Percentiles rank a stretch among this genome's conserved stretches.
These are phyloP conservation scores for Plasmodium coatneyi DNA, from an alignment of 169 alveolate genomes.

Conservation along the genomic window DNA sequence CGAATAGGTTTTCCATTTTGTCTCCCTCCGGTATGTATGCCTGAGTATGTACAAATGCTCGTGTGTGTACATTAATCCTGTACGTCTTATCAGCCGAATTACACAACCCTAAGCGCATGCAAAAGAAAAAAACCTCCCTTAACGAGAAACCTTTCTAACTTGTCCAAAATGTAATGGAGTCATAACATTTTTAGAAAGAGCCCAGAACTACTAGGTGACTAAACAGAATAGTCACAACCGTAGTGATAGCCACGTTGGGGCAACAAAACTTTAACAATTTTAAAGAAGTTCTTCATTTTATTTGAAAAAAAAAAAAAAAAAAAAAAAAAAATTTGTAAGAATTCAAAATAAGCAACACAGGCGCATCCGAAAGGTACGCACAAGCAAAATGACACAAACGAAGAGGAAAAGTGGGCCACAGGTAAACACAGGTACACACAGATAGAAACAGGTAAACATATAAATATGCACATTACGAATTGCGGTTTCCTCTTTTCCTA, in stretches of 20 bases:
- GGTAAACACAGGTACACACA: neutral
- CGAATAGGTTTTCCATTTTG: neutral
- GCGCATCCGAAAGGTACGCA: neutral
- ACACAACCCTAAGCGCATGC: neutral
- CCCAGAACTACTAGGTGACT: neutral
- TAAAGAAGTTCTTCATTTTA: neutral
- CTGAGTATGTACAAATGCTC: neutral
- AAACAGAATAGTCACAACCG: neutral
- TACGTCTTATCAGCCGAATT: neutral
- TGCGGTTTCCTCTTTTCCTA: neutral
- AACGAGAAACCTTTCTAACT: neutral
- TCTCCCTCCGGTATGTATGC: neutral
- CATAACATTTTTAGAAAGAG: neutral
- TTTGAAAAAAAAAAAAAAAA: slow-evolving; percentile 4
- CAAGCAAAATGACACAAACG: slow-evolving; percentile 4
- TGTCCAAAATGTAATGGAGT: neutral
- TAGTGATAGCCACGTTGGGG: neutral
- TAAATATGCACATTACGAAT: neutral
- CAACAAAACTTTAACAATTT: neutral
- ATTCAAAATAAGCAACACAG: neutral
- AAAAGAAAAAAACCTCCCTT: neutral
- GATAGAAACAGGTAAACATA: neutral
- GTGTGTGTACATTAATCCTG: neutral
- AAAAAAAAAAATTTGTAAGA: slow-evolving; percentile 8
- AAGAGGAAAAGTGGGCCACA: neutral